Percentiles rank a stretch among this genome's conserved stretches.
Conservation (phyloP, 1,284 basidiomycete genomes). For the Marasmius fiardii region DNA sequence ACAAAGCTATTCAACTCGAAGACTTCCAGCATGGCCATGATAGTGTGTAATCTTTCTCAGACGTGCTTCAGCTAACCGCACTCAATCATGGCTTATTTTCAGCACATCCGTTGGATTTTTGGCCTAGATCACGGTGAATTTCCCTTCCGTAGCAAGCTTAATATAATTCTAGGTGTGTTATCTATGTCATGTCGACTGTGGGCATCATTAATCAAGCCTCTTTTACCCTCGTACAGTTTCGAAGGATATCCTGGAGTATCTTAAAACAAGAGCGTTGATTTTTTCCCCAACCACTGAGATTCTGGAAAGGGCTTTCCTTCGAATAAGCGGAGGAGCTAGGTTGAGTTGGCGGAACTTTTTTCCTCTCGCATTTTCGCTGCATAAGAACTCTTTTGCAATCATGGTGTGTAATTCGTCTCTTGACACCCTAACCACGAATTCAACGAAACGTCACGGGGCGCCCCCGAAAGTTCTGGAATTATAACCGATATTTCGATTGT, state of each 20-base stretch:
- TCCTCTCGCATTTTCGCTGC: no score
- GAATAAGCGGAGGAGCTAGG: no score
- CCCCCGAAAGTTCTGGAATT: no score
- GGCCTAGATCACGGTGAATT: background rate
- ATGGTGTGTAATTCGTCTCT: no score
- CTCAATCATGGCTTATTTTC: background rate
- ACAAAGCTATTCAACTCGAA: background rate
- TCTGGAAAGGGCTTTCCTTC: background rate
- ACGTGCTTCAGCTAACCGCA: no score
- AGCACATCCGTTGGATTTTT: background rate
- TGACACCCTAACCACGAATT: no score
- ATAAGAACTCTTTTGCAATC: no score
- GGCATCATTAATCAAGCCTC: no score
- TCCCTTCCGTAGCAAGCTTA: background rate
- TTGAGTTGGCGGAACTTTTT: no score
- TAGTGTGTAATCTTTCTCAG: background rate
- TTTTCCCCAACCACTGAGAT: background rate
- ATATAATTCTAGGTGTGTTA: background rate
- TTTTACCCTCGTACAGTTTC: background rate
- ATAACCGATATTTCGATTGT: no score
- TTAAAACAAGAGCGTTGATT: background rate
- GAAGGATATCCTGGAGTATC: background rate
- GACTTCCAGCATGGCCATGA: background rate
- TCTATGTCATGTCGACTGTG: background rate
- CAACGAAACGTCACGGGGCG: no score